These are phyloP conservation scores for Lentithecium fluviatile DNA, from an alignment of 495 filamentous ascomycete species.

Conservation along the genomic window DNA sequence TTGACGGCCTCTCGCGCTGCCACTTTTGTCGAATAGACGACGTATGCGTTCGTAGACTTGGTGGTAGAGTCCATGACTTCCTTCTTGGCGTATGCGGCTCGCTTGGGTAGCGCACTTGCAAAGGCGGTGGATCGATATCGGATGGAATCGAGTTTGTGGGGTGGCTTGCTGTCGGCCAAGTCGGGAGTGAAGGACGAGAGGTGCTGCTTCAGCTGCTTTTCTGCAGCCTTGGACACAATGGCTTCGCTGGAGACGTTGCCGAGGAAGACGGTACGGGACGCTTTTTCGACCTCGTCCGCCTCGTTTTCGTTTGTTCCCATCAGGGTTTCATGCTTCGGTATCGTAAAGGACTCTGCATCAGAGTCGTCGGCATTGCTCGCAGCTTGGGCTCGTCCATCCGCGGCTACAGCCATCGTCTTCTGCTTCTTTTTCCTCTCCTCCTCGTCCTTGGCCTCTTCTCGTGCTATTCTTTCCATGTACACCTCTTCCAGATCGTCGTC, in stretches of 20 bases:
- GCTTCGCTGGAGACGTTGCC: conserved; percentile 83
- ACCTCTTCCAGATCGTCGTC: conserved; percentile 76
- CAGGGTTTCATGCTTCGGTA: conserved; percentile 62
- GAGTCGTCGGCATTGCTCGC: conserved; percentile 29
- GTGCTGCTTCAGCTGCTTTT: conserved; percentile 72
- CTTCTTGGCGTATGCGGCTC: conserved; percentile 81
- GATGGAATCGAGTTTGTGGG: conserved; percentile 79
- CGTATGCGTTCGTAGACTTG: conserved; percentile 92
- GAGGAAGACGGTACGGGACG: conserved; percentile 86
- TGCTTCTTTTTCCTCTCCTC: conserved; percentile 41
- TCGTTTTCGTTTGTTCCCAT: conserved; percentile 45
- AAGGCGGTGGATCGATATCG: conserved; percentile 93
- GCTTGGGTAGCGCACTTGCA: conserved; percentile 75
- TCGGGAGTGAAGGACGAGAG: conserved; percentile 55
- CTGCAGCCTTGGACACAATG: conserved; percentile 75
- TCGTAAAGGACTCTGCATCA: conserved; percentile 39
- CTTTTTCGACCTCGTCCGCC: conserved; percentile 70
- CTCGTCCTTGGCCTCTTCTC: conserved; percentile 56
- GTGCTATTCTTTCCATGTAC: conserved; percentile 73
- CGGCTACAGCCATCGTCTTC: conserved; percentile 47
- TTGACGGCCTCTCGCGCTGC: conserved; percentile 74
- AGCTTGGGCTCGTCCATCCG: conserved; percentile 38
- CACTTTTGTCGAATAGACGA: conserved; percentile 70
- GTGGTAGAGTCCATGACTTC: conserved; percentile 83
- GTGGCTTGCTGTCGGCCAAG: conserved; percentile 38